Base-by-base conservation (phyloP, 202 grass and related monocot species). In the Setaria viridis region DNA sequence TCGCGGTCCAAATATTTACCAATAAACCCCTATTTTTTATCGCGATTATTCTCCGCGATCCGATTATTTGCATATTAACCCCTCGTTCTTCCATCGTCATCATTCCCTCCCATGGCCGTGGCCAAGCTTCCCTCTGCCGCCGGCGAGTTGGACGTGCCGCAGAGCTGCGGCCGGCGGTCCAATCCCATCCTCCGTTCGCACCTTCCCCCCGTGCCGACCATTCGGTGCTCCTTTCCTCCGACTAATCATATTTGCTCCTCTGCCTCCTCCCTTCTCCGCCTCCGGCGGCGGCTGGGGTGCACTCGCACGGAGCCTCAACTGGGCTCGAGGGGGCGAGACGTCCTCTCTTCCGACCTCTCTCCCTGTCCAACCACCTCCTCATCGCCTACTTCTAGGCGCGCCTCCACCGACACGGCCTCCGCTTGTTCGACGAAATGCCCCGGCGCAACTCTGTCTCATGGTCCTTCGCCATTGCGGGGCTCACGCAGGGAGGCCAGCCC, bases 341-440 rank as follows among this genome's bases (percentile, higher is more conserved):
- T 91, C 64, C 82, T 88, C 34, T 59, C 63, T 12, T 67, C 82
- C 65, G 33, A 87, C 29, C 25, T 25, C 14, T 78, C 1, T 94
- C 86, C 75, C 87, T 94, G 6, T 84, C 74, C 70, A 94, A 94
- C 90, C 87, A 94, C 74, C 90, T 92, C 57, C 87, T 94, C 79
- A 84, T 84, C 34, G 88, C 88, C 82, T 94, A 86, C 85, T 90
- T 92, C 82, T 81, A 43, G 45, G 84, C 48, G 75, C 70, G 50
- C 20, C 75, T 64, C 72, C 51, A 39, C 34, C 74, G 25, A 14
- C 70, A 66, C 10, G 79, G 88, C 71, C 90, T 92, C 80, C 76
- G 69, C 53, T 76, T 94, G 90, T 87, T 94, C 76, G 88, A 87
- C 62, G 79, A 92, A 90, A 94, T 92, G 90, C 90, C 90, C 53